Percentiles rank a stretch among this genome's conserved stretches.
Evolutionary conservation across 306 rosid genomes (phyloP).

Genomic region (Cotoneaster glaucophyllus): DNA sequence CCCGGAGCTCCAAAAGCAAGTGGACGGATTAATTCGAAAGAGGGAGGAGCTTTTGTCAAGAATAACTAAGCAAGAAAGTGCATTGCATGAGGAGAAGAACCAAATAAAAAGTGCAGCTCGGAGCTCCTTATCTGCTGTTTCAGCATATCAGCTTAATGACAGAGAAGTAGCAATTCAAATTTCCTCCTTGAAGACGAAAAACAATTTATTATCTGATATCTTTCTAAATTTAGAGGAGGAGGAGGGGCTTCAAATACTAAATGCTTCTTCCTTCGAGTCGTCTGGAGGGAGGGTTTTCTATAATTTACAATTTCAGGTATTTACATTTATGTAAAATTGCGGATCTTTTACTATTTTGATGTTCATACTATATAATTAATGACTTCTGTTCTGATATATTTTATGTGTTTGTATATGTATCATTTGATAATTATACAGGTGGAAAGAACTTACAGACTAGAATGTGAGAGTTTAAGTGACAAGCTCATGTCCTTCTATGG

Average conservation of each 20-base stretch:
- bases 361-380: no score
- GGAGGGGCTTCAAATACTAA: constrained; percentile 34
- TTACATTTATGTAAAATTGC: no score
- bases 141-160: constrained; percentile 41
- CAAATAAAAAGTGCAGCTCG: background rate
- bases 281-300: constrained; percentile 48
- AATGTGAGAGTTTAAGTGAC: constrained; percentile 2
- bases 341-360: no score
- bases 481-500: constrained; percentile 1
- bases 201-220: constrained; percentile 33
- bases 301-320: constrained; percentile 48
- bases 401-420: background rate
- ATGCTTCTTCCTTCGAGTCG: constrained; percentile 61
- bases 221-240: constrained; percentile 38
- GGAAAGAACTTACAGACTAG: background rate
- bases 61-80: constrained; percentile 11
- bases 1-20: constrained; percentile 56
- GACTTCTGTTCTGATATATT: no score
- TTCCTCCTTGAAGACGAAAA: constrained; percentile 20
- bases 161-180: constrained; percentile 52
- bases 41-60: constrained; percentile 40
- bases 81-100: background rate
- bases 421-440: constrained; percentile 1
- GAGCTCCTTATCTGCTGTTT: constrained; percentile 32
- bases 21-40: constrained; percentile 39